Evolutionary conservation across 2,329 filamentous ascomycete species (phyloP).

Genomic region (Zymoseptoria passerinii): DNA sequence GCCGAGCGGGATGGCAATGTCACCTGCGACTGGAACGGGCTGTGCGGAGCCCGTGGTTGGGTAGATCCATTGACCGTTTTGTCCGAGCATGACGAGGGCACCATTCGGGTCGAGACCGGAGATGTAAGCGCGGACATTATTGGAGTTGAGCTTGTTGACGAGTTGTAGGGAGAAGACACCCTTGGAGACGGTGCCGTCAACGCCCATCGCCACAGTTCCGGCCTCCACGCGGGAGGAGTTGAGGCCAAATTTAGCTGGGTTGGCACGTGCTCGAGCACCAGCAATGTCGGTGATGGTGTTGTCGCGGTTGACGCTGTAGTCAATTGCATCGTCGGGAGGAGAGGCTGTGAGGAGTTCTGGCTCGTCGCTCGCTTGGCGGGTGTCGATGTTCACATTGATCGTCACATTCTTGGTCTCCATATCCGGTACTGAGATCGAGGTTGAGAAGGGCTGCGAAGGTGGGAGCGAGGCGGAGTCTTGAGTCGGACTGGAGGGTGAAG

Average conservation of each 20-base stretch:
- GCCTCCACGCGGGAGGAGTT: not conserved
- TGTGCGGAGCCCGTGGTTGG: slow-evolving; percentile 31
- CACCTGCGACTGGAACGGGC: slow-evolving; percentile 31
- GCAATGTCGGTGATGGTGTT: not conserved
- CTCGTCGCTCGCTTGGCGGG: not conserved
- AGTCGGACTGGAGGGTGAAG: not conserved
- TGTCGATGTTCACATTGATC: not conserved
- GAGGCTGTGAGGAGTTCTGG: not conserved
- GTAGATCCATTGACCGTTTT: slow-evolving; percentile 35
- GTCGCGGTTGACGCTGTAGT: not conserved
- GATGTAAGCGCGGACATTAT: slow-evolving; percentile 37
- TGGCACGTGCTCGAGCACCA: not conserved
- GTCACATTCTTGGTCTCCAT: not conserved
- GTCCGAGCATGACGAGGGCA: slow-evolving; percentile 36
- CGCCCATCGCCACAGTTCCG: not conserved
- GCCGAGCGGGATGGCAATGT: slow-evolving; percentile 36
- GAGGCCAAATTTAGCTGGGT: not conserved
- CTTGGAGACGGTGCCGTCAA: not conserved
- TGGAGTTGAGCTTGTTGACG: slow-evolving; percentile 36
- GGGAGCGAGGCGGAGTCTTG: not conserved
- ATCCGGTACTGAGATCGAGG: not conserved
- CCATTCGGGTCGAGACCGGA: slow-evolving; percentile 36
- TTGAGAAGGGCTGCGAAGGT: not conserved
- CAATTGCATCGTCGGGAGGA: not conserved
- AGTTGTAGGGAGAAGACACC: slow-evolving; percentile 22